A percentile compares a stretch with the other conserved stretches of the same genome.
Conservation (phyloP, 441 rosid species). For the Erodium texanum region DNA sequence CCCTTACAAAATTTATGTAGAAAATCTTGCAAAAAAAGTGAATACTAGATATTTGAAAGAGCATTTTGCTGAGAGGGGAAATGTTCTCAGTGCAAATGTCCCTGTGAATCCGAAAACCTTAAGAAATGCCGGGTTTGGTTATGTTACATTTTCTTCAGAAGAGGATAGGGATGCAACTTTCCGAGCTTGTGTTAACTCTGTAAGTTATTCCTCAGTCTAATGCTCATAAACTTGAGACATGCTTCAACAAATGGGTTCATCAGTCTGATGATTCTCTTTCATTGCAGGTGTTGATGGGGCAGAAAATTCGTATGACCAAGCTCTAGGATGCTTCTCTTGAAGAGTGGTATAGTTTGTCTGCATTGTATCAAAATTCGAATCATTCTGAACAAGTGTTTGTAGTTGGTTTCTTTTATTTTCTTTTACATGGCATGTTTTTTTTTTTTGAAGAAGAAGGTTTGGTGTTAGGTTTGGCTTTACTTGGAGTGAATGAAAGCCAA, state of each 20-base stretch:
- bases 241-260: not conserved
- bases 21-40: slow-evolving; percentile 77
- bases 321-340: not conserved
- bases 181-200: slow-evolving; percentile 57
- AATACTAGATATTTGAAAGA: slow-evolving; percentile 51
- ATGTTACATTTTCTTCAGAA: slow-evolving; percentile 73
- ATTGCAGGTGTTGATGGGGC: not conserved
- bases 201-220: slow-evolving; percentile 43
- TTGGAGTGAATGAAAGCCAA: no score
- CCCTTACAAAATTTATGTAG: slow-evolving; percentile 71
- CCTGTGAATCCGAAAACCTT: slow-evolving; percentile 77
- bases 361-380: no score
- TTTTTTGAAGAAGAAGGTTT: no score
- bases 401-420: no score
- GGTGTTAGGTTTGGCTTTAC: no score
- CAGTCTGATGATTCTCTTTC: not conserved
- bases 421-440: no score
- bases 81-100: slow-evolving; percentile 75
- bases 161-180: slow-evolving; percentile 74
- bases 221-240: not conserved
- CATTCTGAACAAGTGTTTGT: no score
- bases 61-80: slow-evolving; percentile 62
- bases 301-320: not conserved
- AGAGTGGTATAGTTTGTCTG: no score
- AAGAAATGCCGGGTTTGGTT: slow-evolving; percentile 76